phyloP scores from a whole-genome alignment of 2,329 filamentous ascomycete species.

The Chaetomium sp. region DNA sequence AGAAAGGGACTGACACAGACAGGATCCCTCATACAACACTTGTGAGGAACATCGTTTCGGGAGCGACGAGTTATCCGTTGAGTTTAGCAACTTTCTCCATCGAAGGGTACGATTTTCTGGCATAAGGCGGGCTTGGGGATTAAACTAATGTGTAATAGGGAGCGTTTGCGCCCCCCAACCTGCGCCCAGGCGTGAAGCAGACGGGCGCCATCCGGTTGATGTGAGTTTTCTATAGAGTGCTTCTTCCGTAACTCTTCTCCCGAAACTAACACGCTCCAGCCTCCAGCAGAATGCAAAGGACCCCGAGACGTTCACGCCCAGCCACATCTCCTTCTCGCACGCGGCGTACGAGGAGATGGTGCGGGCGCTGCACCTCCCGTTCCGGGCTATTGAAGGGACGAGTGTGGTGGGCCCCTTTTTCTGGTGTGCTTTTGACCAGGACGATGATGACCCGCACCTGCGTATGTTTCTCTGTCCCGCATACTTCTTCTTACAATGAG shows the following conservation, averaged over 20 bases:
- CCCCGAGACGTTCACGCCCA: conserved; percentile 51
- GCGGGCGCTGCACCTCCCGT: conserved; percentile 45
- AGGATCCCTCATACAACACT: conserved; percentile 46
- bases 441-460: conserved; percentile 50
- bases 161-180: conserved; percentile 43
- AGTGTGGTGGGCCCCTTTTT: conserved; percentile 58
- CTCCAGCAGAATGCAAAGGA: conserved; percentile 51
- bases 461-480: conserved; percentile 34
- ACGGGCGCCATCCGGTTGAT: conserved; percentile 48
- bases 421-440: conserved; percentile 51
- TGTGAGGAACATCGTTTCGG: conserved; percentile 47
- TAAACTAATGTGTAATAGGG: conserved; percentile 34
- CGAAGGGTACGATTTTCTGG: conserved; percentile 37
- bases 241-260: conserved; percentile 11
- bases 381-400: conserved; percentile 51
- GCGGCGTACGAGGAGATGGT: conserved; percentile 51
- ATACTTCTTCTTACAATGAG: background rate
- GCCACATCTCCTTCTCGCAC: conserved; percentile 47
- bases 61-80: conserved; percentile 48
- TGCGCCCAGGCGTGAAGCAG: conserved; percentile 38
- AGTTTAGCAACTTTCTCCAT: conserved; percentile 52
- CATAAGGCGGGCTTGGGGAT: no score
- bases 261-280: conserved; percentile 28
- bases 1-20: background rate
- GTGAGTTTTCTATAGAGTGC: conserved; percentile 43